Evolutionary conservation across 495 filamentous ascomycete genomes (phyloP), one percentile per base, ranked within the genome.

Genomic region (Hyaloscypha finlandica): DNA sequence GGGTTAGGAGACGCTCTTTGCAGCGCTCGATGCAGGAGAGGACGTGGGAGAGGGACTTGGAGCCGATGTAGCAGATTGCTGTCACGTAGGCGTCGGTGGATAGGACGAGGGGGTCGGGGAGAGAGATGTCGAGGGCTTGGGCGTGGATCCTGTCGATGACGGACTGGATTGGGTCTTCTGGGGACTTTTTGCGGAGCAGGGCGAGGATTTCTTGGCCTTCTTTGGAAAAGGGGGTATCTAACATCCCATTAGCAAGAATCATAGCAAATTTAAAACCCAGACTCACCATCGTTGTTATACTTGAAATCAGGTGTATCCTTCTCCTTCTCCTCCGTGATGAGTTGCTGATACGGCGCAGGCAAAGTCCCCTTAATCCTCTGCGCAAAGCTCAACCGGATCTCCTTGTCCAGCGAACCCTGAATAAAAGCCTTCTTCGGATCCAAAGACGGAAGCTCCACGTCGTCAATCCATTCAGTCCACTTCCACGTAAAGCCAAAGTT

Each of bases 401-500:
- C 95, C 80, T 98, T 98, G 77, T 99, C 96, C 56, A 99, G 80
- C 11, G 92, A 87, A 11, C 93, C 95, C 25, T 85, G 77, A 53
- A 99, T 96, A 77, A 98, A 97, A 6, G 94, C 90, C 79, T 97
- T 97, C 75, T 89, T 90, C 12, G 95, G 93, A 75, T 97, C 88
- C 20, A 95, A 77, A 52, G 87, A 78, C 0, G 92, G 83, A 30
- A 94, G 85, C 12, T 86, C 85, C 20, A 97, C 84, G 77, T 98
- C 92, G 48, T 96, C 92, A 64, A 90, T 85, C 95, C 95, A 99
- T 79, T 99, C 95, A 22, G 90, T 90, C 95, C 95, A 99, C 79
- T 98, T 98, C 95, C 95, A 99, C 4, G 96, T 95, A 73, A 98
- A 99, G 48, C 96, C 95, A 73, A 98, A 99, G 79, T 99, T 99